A percentile compares a stretch with the other conserved stretches of the same genome.
phyloP scores from a whole-genome alignment of 2,329 filamentous ascomycete genomes.

The Plectosphaerella cucumerina region DNA sequence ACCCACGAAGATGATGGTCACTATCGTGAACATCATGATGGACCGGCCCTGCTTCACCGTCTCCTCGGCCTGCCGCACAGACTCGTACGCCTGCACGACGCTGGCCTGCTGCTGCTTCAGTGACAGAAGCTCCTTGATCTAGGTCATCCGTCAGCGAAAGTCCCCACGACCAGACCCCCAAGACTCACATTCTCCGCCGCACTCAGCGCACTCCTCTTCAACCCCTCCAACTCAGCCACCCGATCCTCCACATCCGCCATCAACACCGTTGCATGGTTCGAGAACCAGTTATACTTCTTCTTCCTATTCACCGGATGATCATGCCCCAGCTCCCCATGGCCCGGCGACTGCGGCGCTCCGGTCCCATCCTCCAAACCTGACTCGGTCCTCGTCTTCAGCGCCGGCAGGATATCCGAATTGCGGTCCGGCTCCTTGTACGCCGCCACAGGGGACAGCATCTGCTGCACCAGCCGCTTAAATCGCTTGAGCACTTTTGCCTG shows the following conservation, averaged over 20 bases:
- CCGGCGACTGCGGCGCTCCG: no score
- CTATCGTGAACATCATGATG: slow-evolving; percentile 41
- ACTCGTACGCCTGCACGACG: slow-evolving; percentile 37
- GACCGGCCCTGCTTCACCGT: slow-evolving; percentile 35
- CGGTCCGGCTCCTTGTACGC: no score
- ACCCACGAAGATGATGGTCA: slow-evolving; percentile 41
- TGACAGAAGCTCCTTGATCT: slow-evolving; percentile 31
- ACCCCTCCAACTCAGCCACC: slow-evolving; percentile 26
- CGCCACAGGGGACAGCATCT: background rate
- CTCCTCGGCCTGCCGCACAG: slow-evolving; percentile 32
- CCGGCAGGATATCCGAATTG: background rate
- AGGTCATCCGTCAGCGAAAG: background rate
- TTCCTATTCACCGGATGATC: background rate
- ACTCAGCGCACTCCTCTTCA: slow-evolving; percentile 24
- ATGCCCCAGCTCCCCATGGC: no score
- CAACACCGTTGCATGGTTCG: slow-evolving; percentile 17
- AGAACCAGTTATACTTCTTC: slow-evolving; percentile 20
- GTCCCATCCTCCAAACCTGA: no score
- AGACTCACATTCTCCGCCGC: slow-evolving; percentile 26
- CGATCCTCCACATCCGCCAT: slow-evolving; percentile 17
- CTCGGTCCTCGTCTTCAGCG: background rate
- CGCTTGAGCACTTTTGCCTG: slow-evolving; percentile 26
- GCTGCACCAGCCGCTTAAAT: slow-evolving; percentile 18
- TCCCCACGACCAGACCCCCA: no score
- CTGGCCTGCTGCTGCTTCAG: slow-evolving; percentile 43